phyloP scores from a whole-genome alignment of 2,329 filamentous ascomycete genomes.

The Diaporthe destruens region DNA sequence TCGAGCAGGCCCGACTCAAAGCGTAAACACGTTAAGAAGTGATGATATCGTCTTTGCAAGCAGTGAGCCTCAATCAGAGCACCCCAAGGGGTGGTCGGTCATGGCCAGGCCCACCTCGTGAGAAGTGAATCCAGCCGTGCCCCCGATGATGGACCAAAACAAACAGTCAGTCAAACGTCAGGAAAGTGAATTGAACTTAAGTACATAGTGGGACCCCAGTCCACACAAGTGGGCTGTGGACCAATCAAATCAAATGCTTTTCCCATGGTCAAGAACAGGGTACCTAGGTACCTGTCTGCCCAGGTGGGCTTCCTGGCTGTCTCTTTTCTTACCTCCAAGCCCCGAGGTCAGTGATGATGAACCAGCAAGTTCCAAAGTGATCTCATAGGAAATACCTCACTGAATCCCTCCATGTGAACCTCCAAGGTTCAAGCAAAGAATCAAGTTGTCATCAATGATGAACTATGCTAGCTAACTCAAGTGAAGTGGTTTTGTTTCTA shows the following conservation, averaged over 20 bases:
- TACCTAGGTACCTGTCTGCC: neutral
- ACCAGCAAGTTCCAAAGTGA: neutral
- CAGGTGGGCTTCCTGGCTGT: neutral
- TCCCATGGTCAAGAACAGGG: neutral
- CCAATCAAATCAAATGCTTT: neutral
- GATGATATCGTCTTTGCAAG: constrained; percentile 36
- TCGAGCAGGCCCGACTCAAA: constrained; percentile 6
- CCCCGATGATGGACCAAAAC: constrained; percentile 5
- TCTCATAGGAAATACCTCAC: neutral
- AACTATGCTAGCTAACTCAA: too few relatives aligned
- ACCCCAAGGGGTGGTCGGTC: constrained; percentile 29
- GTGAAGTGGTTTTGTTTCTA: too few relatives aligned
- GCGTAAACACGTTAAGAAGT: constrained; percentile 13
- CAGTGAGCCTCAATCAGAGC: constrained; percentile 35
- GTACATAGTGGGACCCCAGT: neutral
- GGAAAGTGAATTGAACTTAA: neutral
- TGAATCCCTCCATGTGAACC: neutral
- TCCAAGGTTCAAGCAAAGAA: neutral
- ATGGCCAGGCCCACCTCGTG: neutral
- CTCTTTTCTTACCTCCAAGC: neutral
- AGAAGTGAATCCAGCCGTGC: constrained; percentile 4
- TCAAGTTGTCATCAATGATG: neutral
- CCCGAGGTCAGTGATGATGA: too few relatives aligned
- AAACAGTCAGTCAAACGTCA: neutral
- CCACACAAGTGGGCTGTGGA: neutral